phyloP scores from a whole-genome alignment of 2,329 filamentous ascomycete genomes.

The Parafenestella ontariensis region DNA sequence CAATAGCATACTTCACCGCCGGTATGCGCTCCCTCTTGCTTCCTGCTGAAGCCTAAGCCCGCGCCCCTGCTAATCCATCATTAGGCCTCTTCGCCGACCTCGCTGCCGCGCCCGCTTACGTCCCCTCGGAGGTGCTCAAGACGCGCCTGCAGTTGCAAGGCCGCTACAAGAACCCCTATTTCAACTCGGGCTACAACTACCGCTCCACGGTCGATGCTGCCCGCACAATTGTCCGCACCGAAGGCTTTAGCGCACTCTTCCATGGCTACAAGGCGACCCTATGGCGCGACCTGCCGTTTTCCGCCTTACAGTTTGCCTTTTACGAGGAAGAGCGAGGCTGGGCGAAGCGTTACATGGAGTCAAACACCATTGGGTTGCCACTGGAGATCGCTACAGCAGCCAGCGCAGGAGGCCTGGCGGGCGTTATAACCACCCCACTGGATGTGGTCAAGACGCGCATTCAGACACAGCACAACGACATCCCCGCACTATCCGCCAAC shows the following conservation, averaged over 20 bases:
- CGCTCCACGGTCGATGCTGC: slow-evolving; percentile 82
- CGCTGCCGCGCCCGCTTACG: slow-evolving; percentile 90
- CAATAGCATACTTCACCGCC: slow-evolving; percentile 83
- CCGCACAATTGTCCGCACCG: slow-evolving; percentile 80
- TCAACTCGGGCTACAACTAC: slow-evolving; percentile 96
- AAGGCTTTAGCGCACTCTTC: slow-evolving; percentile 87
- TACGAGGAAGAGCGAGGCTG: slow-evolving; percentile 91
- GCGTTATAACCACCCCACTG: slow-evolving; percentile 91
- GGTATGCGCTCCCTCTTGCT: slow-evolving; percentile 60
- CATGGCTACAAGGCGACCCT: slow-evolving; percentile 97
- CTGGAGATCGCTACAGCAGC: slow-evolving; percentile 90
- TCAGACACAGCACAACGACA: slow-evolving; percentile 83
- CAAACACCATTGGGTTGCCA: slow-evolving; percentile 81
- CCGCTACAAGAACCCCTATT: slow-evolving; percentile 92
- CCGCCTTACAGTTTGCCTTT: slow-evolving; percentile 95
- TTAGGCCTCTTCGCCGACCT: slow-evolving; percentile 90
- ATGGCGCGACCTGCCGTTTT: slow-evolving; percentile 93
- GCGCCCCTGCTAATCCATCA: not conserved
- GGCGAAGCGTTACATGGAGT: slow-evolving; percentile 79
- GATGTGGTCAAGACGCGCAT: slow-evolving; percentile 97
- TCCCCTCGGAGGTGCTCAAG: slow-evolving; percentile 96
- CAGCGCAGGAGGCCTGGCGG: slow-evolving; percentile 88
- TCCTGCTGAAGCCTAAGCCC: not conserved
- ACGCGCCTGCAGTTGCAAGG: slow-evolving; percentile 96
- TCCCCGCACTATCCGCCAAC: slow-evolving; percentile 17